Evolutionary conservation across 179 eudicot species (phyloP).

Genomic region (Drosera spatulata): DNA sequence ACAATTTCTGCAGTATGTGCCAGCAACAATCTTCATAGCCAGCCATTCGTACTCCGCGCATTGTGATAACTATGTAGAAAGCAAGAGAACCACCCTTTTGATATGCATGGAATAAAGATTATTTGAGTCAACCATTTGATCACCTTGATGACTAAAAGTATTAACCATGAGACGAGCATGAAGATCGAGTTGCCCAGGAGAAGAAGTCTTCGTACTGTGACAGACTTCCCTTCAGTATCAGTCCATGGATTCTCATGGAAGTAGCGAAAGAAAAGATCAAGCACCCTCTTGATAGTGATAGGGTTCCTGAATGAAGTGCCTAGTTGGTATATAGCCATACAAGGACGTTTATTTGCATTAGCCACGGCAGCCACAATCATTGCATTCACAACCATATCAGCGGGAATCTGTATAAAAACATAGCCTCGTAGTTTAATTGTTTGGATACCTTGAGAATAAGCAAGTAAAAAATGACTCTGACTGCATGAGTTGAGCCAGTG

Average conservation of each 20-base stretch:
- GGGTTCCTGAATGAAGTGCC: constrained; percentile 54
- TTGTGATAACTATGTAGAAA: too few relatives aligned
- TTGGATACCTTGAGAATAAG: background rate
- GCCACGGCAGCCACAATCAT: constrained; percentile 46
- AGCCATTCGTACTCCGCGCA: too few relatives aligned
- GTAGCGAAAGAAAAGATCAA: constrained; percentile 20
- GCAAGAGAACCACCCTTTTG: too few relatives aligned
- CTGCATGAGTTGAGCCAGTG: too few relatives aligned
- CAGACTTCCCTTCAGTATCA: constrained; percentile 44
- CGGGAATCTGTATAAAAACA: constrained; percentile 43
- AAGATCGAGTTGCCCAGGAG: too few relatives aligned
- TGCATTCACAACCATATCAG: constrained; percentile 67
- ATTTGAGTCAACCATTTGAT: too few relatives aligned
- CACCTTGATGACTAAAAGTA: too few relatives aligned
- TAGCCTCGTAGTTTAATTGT: background rate
- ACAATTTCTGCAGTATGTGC: too few relatives aligned
- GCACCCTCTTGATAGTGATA: constrained; percentile 8
- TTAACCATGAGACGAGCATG: too few relatives aligned
- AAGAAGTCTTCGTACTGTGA: constrained; percentile 3
- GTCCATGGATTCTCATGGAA: constrained; percentile 46
- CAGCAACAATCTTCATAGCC: too few relatives aligned
- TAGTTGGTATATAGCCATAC: constrained; percentile 30
- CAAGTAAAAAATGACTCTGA: background rate
- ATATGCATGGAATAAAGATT: too few relatives aligned
- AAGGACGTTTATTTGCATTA: constrained; percentile 21